phyloP scores from a whole-genome alignment of 495 filamentous ascomycete genomes.

The Glonium stellatum region DNA sequence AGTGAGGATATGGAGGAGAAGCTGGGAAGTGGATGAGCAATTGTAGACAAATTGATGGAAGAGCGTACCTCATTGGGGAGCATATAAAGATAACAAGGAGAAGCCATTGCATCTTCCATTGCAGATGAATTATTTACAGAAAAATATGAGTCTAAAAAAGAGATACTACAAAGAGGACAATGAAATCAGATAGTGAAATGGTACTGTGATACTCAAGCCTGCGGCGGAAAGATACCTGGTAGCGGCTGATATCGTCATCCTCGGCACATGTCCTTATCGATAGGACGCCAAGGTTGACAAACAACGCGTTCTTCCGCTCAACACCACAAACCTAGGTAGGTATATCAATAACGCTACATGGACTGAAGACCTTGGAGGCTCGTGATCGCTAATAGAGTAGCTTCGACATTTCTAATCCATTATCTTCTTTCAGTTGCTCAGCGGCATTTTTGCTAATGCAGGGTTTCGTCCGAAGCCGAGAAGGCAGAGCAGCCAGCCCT shows the following conservation, averaged over 20 bases:
- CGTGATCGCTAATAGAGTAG: no score
- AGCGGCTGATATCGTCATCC: slow-evolving; percentile 16
- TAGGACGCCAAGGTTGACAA: neutral
- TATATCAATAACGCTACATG: neutral
- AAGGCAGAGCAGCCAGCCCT: neutral
- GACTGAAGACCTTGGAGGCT: neutral
- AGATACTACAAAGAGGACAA: neutral
- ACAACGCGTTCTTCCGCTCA: neutral
- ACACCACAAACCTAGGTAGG: neutral
- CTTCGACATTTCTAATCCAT: no score
- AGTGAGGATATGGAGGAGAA: slow-evolving; percentile 59
- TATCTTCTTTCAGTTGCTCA: neutral
- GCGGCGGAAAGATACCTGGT: neutral
- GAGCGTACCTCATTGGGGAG: slow-evolving; percentile 46
- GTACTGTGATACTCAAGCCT: no score
- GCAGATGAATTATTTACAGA: neutral
- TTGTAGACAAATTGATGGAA: neutral
- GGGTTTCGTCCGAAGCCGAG: neutral
- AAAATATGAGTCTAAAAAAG: neutral
- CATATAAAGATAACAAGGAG: slow-evolving; percentile 34
- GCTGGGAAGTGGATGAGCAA: slow-evolving; percentile 38
- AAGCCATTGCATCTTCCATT: slow-evolving; percentile 5
- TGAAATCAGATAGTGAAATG: neutral
- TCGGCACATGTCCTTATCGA: neutral
- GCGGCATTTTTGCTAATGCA: neutral